Percentiles rank a stretch among this genome's conserved stretches.
Evolutionary conservation across 345 rosid genomes (phyloP).

Genomic region (Brassica incana): DNA sequence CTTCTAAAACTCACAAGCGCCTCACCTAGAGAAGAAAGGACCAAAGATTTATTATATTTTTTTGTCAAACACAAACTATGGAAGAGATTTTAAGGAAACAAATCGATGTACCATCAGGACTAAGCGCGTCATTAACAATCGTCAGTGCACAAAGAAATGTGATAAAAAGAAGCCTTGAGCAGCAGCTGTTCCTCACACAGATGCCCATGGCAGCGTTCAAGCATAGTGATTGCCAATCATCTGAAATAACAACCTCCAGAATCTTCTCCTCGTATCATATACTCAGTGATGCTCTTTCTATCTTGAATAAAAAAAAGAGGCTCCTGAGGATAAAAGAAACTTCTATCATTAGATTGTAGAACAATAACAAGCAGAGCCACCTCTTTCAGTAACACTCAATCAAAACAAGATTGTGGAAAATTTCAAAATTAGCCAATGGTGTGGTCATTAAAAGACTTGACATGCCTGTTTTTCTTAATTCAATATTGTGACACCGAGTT

Average conservation of each 20-base stretch:
- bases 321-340: constrained; percentile 33
- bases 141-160: constrained; percentile 47
- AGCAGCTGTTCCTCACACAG: constrained; percentile 47
- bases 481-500: not conserved
- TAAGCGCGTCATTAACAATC: constrained; percentile 48
- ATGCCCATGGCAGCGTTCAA: constrained; percentile 72
- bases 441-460: constrained; percentile 47
- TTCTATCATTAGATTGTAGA: not conserved
- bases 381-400: not conserved
- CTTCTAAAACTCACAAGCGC: constrained; percentile 76
- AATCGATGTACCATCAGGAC: constrained; percentile 39
- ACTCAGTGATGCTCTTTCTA: constrained; percentile 38
- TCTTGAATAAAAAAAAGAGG: constrained; percentile 26
- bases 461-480: constrained; percentile 30
- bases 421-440: constrained; percentile 1
- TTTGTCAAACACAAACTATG: constrained; percentile 43
- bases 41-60: constrained; percentile 23
- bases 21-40: constrained; percentile 56
- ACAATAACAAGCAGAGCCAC: constrained; percentile 23
- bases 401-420: no score
- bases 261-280: constrained; percentile 48
- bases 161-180: constrained; percentile 55
- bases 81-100: constrained; percentile 38
- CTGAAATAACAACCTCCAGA: constrained; percentile 52
- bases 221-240: constrained; percentile 69